Percentiles rank a stretch among this genome's conserved stretches.
phyloP scores from a whole-genome alignment of 306 rosid genomes.

The Herpetospermum pedunculosum region DNA sequence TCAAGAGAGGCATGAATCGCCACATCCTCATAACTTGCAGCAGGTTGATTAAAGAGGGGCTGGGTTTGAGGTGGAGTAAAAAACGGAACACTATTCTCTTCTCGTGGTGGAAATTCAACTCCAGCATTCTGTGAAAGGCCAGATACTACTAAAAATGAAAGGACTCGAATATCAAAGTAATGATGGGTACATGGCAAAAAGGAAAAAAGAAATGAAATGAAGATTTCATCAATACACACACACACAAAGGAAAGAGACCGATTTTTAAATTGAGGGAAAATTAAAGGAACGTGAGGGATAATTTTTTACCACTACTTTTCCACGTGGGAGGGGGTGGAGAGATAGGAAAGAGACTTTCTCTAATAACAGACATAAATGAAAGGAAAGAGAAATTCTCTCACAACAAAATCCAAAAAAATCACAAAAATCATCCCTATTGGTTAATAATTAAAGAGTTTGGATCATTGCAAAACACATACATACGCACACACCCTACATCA shows the following conservation, averaged over 20 bases:
- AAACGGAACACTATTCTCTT: slow-evolving; percentile 64
- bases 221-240: neutral
- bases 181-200: neutral
- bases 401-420: neutral
- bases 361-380: neutral
- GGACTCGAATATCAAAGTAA: neutral
- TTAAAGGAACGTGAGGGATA: neutral
- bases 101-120: slow-evolving; percentile 89
- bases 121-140: slow-evolving; percentile 51
- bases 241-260: neutral
- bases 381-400: neutral
- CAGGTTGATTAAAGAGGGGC: slow-evolving; percentile 40
- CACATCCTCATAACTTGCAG: slow-evolving; percentile 41
- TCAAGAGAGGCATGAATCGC: slow-evolving; percentile 85
- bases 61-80: slow-evolving; percentile 94
- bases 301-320: neutral
- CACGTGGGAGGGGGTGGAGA: neutral
- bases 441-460: neutral
- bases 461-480: neutral
- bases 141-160: neutral
- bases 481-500: neutral
- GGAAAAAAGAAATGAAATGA: neutral
- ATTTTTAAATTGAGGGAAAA: neutral
- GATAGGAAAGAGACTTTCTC: neutral
- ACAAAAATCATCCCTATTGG: neutral